Base-by-base conservation (phyloP, 352 stramenopile genomes). In the Phytophthora sp. region DNA sequence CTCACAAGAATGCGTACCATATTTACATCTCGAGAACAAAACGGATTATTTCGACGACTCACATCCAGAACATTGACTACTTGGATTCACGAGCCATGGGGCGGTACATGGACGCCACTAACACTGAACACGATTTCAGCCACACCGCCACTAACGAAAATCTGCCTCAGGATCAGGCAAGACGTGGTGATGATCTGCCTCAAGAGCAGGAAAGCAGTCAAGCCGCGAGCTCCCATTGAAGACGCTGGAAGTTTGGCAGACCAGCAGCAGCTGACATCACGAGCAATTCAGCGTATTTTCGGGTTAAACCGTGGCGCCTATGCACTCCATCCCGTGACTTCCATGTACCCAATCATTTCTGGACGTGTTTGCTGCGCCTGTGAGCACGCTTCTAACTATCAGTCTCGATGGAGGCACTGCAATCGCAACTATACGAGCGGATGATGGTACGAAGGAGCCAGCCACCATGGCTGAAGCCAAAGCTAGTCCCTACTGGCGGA, bases 1-100 rank as follows among this genome's bases (percentile, higher is more conserved):
- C 21, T 33, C 9, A 47, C 8, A 46, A 57, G 50, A 57, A 57
- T 8, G 23, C 50, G 15, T 47, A 57, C n/a, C 3, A 23, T 26
- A n/a, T 45, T 3, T 45, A 30, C 49, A 42, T 44, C 30, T 21
- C n/a, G n/a, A n/a, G 49, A n/a, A 57, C 50, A 20, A 57, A 57
- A 13, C 11, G 33, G 2, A 47, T 57, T 27, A 36, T 57, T 21
- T 57, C 50, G 5, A 57, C 50, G 0, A 46, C 50, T 1, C 20
- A 57, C 3, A 36, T 47, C 12, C 50, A 36, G 9, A 47, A 57
- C 21, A 57, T 57, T 35, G 33, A 57, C 9, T 29, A 29, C 8
- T 18, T 42, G 27, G 47, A 55, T 29, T 23, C 47, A 9, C 29
- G 47, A 15, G 47, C 13, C 27, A 21, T 7, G 50, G 50, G 50